Evolutionary conservation across 73 alveolate species (phyloP).

Genomic region (Paramecium biaurelia): DNA sequence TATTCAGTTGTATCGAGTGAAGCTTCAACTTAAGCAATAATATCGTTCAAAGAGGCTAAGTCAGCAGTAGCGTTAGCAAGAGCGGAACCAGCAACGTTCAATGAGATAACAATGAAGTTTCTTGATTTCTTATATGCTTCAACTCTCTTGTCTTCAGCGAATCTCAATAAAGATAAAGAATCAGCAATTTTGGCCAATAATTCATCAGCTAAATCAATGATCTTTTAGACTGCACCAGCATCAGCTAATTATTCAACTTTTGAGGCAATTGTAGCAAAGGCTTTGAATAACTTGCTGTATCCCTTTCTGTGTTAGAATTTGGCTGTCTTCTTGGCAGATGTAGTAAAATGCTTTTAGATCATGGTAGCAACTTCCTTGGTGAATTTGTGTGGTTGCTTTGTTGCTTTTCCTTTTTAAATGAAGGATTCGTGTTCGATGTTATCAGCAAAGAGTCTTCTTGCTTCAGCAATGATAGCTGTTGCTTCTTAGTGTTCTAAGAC

Average conservation of each 20-base stretch:
- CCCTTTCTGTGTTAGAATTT: conserved; percentile 53
- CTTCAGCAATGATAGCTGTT: conserved; percentile 49
- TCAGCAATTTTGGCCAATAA: conserved; percentile 26
- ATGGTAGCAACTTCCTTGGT: not conserved
- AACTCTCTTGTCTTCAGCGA: conserved; percentile 56
- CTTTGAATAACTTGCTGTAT: conserved; percentile 39
- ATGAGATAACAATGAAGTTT: conserved; percentile 5
- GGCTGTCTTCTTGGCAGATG: conserved; percentile 40
- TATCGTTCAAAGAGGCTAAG: not conserved
- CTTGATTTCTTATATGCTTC: conserved; percentile 41
- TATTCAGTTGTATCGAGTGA: conserved; percentile 23
- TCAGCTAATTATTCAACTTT: conserved; percentile 52
- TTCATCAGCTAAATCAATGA: conserved; percentile 39
- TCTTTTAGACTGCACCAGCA: conserved; percentile 46
- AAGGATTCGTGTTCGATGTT: conserved; percentile 18
- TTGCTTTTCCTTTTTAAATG: not conserved
- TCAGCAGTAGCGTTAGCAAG: conserved; percentile 6
- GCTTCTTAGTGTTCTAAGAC: conserved; percentile 50
- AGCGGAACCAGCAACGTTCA: conserved; percentile 26
- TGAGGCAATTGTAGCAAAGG: conserved; percentile 46
- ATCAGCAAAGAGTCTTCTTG: conserved; percentile 46
- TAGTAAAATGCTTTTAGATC: conserved; percentile 44
- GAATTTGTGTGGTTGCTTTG: not conserved
- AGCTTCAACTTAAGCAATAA: conserved; percentile 50
- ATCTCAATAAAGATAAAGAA: not conserved